These are phyloP conservation scores for Begonia masoniana DNA, from an alignment of 306 rosid species.

Conservation along the genomic window DNA sequence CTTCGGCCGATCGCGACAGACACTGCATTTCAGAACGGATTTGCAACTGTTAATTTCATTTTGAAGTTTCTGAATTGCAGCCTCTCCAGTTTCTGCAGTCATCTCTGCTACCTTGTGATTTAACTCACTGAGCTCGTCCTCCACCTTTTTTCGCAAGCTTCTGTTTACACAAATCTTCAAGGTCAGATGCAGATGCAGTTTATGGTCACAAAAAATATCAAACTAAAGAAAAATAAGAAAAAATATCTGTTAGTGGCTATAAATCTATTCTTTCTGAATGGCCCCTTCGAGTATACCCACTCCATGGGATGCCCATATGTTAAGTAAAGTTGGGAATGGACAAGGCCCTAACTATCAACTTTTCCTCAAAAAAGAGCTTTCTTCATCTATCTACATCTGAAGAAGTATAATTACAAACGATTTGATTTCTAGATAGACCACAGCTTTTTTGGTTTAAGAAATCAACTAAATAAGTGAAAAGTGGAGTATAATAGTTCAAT, in stretches of 20 bases:
- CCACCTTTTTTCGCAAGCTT: conserved; percentile 48
- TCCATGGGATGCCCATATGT: no score
- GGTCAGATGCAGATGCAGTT: conserved; percentile 12
- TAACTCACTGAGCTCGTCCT: conserved; percentile 63
- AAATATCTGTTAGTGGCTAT: no score
- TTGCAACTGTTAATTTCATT: conserved; percentile 71
- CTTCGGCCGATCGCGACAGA: conserved; percentile 89
- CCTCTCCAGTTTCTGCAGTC: conserved; percentile 68
- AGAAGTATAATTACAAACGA: neutral
- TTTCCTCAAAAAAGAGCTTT: no score
- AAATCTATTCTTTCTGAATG: no score
- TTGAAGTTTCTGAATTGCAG: conserved; percentile 71
- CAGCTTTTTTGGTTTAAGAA: neutral
- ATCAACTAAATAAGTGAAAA: no score
- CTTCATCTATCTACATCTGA: no score
- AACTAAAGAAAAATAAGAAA: no score
- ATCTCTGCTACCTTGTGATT: conserved; percentile 47
- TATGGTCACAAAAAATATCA: neutral
- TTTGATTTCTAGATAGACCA: neutral
- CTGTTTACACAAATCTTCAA: conserved; percentile 29
- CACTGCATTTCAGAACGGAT: conserved; percentile 79
- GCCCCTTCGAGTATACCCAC: no score
- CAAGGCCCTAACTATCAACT: no score
- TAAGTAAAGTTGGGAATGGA: no score
- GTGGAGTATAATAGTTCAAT: no score